Evolutionary conservation across 2,329 filamentous ascomycete genomes (phyloP).

Genomic region (Xylaria sp.): DNA sequence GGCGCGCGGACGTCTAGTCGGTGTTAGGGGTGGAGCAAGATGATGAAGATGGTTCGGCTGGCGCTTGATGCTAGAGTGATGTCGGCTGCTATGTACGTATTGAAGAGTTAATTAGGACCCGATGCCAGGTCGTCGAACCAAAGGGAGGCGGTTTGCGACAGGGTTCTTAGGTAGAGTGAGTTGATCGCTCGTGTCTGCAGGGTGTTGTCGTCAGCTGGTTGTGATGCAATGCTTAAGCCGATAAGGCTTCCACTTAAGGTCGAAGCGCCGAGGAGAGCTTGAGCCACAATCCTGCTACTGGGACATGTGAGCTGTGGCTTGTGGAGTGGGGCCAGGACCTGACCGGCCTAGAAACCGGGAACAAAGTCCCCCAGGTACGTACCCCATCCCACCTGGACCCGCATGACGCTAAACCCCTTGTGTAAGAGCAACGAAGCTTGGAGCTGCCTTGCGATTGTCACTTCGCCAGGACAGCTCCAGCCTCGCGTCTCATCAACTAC

Average conservation of each 20-base stretch:
- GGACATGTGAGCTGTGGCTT: constrained; percentile 31
- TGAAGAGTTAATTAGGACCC: not conserved
- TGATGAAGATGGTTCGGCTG: not conserved
- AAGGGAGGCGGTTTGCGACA: constrained; percentile 5
- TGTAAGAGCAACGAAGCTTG: constrained; percentile 49
- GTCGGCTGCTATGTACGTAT: constrained; percentile 7
- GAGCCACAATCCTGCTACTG: constrained; percentile 39
- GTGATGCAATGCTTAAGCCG: constrained; percentile 35
- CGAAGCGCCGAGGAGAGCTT: constrained; percentile 35
- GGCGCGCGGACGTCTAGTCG: constrained; percentile 8
- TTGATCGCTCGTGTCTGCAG: constrained; percentile 2
- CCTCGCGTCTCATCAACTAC: constrained; percentile 43
- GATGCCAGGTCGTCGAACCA: not conserved
- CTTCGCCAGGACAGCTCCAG: constrained; percentile 38
- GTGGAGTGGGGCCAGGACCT: constrained; percentile 1
- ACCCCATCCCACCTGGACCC: constrained; percentile 17
- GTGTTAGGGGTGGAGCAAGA: not conserved
- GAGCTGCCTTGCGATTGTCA: constrained; percentile 48
- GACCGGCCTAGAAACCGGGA: not conserved
- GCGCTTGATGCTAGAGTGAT: not conserved
- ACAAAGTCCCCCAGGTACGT: constrained; percentile 18
- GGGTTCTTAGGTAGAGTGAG: constrained; percentile 10
- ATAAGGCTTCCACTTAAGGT: constrained; percentile 12
- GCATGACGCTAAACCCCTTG: constrained; percentile 43
- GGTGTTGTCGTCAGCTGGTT: constrained; percentile 45